Conservation (phyloP, 176 grass and related monocot genomes). For the Metroxylon sagu region DNA sequence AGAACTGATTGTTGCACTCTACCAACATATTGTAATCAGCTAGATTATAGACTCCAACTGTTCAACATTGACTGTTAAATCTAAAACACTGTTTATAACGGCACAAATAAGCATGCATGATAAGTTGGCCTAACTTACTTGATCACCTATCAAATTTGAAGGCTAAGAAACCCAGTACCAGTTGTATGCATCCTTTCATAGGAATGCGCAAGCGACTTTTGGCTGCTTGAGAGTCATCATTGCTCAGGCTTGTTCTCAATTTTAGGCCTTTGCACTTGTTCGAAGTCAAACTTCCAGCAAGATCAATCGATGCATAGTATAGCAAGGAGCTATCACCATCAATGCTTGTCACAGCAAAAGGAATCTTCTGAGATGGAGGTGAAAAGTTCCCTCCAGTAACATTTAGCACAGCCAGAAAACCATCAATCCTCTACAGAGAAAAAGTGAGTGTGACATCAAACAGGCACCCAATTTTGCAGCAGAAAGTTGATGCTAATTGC, state of each 20-base stretch:
- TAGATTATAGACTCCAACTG: no score
- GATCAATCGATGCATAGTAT: constrained; percentile 84
- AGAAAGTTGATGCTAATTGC: neutral
- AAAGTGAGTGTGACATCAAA: neutral
- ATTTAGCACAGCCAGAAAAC: constrained; percentile 82
- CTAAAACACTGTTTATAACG: no score
- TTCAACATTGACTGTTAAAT: no score
- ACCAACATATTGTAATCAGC: no score
- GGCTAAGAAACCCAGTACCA: constrained; percentile 51
- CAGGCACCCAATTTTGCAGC: neutral
- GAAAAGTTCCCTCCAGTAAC: constrained; percentile 79
- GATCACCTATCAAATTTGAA: constrained; percentile 17
- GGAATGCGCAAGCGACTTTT: constrained; percentile 78
- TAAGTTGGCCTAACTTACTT: constrained; percentile 12
- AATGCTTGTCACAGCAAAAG: constrained; percentile 79
- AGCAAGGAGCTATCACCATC: constrained; percentile 81
- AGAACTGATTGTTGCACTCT: no score
- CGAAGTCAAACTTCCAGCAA: constrained; percentile 45
- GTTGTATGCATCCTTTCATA: constrained; percentile 78
- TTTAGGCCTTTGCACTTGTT: constrained; percentile 49
- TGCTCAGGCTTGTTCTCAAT: constrained; percentile 28
- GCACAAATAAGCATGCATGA: neutral
- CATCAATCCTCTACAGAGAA: constrained; percentile 65
- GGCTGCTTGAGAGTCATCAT: constrained; percentile 51
- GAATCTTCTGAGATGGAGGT: constrained; percentile 76